phyloP scores from a whole-genome alignment of 1,284 basidiomycete species.

The Pascua guehoae region DNA sequence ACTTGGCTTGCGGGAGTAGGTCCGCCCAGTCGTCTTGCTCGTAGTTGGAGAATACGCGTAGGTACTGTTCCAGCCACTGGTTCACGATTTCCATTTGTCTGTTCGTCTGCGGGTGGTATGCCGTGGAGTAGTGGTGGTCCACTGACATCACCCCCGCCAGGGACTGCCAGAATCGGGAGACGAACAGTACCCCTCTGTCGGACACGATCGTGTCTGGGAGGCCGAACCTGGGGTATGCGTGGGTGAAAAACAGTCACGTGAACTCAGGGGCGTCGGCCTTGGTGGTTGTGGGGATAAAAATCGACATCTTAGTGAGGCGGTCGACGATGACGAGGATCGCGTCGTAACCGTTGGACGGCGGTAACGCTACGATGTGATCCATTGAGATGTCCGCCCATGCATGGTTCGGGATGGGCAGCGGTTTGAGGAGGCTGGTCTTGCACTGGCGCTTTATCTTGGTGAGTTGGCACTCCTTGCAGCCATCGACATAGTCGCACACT shows the following conservation, averaged over 20 bases:
- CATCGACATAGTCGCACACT: conserved; percentile 26
- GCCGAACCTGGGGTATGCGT: conserved; percentile 17
- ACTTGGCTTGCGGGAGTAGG: conserved; percentile 53
- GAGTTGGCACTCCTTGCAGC: conserved; percentile 42
- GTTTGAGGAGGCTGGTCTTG: conserved; percentile 45
- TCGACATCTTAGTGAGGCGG: conserved; percentile 31
- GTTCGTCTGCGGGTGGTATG: conserved; percentile 52
- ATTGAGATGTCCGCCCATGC: conserved; percentile 43
- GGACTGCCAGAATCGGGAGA: conserved; percentile 14
- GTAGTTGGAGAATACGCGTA: conserved; percentile 34
- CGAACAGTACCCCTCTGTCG: neutral
- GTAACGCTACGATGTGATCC: conserved; percentile 49
- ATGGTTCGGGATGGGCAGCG: conserved; percentile 44
- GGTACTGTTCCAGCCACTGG: conserved; percentile 51
- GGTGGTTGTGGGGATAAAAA: neutral
- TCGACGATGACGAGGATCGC: conserved; percentile 51
- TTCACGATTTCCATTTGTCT: conserved; percentile 53
- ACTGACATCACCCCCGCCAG: conserved; percentile 10
- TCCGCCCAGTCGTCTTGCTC: conserved; percentile 53
- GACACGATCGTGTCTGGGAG: neutral
- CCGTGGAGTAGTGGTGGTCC: conserved; percentile 27
- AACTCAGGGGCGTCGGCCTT: neutral
- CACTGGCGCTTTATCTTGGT: conserved; percentile 40
- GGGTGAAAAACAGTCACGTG: neutral
- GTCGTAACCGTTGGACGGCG: conserved; percentile 42